phyloP scores from a whole-genome alignment of 2,329 filamentous ascomycete species.

The Geosmithia morbida region DNA sequence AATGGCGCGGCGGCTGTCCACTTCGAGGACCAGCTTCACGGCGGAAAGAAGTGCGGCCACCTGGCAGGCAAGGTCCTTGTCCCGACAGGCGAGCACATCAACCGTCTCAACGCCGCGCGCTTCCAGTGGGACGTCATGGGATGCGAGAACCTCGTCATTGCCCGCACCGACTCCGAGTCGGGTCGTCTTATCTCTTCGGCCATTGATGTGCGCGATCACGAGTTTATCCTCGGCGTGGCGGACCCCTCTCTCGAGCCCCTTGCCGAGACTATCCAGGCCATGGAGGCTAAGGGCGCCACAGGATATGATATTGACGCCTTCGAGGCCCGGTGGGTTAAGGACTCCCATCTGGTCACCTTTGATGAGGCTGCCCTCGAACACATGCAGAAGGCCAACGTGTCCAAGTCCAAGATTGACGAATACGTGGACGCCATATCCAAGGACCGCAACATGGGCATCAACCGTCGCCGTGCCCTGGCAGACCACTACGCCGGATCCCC shows the following conservation, averaged over 20 bases:
- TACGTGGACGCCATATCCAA: constrained; percentile 49
- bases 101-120: constrained; percentile 76
- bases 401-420: constrained; percentile 46
- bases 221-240: constrained; percentile 83
- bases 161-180: constrained; percentile 88
- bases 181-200: constrained; percentile 81
- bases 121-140: constrained; percentile 99
- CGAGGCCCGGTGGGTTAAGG: constrained; percentile 80
- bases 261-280: constrained; percentile 75
- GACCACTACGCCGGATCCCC: constrained; percentile 49
- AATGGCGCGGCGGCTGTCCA: constrained; percentile 93
- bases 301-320: constrained; percentile 73
- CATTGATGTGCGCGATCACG: constrained; percentile 88
- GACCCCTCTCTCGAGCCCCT: constrained; percentile 63
- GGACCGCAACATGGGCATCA: constrained; percentile 63
- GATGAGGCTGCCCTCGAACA: constrained; percentile 79
- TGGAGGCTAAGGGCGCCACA: constrained; percentile 69
- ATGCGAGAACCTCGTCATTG: constrained; percentile 85
- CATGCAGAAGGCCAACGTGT: constrained; percentile 49
- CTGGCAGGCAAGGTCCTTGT: constrained; percentile 92
- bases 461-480: constrained; percentile 61
- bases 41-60: constrained; percentile 97
- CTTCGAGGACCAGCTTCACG: constrained; percentile 95
- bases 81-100: constrained; percentile 89
- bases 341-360: constrained; percentile 73